Evolutionary conservation across 164 flowering plant species (phyloP).

Genomic region (Berberis thunbergii): DNA sequence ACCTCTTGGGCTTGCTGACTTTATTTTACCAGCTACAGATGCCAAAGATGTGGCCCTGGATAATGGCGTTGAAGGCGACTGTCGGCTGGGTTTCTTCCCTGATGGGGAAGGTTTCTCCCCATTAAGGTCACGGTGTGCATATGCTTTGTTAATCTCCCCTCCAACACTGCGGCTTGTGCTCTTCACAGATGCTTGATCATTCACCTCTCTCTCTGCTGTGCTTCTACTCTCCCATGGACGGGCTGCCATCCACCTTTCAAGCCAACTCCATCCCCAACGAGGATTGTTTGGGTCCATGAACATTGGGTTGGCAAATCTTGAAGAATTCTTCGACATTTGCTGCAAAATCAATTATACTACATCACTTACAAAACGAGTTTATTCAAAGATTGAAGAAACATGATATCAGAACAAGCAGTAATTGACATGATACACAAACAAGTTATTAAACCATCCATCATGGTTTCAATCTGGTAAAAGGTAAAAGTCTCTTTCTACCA

Average conservation of each 20-base stretch:
- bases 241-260: constrained; percentile 76
- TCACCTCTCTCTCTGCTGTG: constrained; percentile 28
- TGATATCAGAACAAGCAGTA: too few species aligned
- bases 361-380: too few species aligned
- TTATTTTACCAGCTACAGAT: constrained; percentile 21
- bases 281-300: constrained; percentile 66
- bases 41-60: constrained; percentile 29
- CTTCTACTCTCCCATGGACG: constrained; percentile 64
- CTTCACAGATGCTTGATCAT: constrained; percentile 38
- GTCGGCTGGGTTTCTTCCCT: constrained; percentile 23
- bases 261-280: constrained; percentile 85
- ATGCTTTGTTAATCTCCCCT: constrained; percentile 35
- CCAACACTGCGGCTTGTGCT: constrained; percentile 35
- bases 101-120: constrained; percentile 38
- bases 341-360: constrained; percentile 9
- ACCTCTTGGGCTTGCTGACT: constrained; percentile 30
- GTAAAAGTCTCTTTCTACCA: too few species aligned
- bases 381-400: too few species aligned
- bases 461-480: too few species aligned
- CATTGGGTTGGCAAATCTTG: constrained; percentile 38
- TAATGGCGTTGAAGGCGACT: constrained; percentile 52
- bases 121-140: constrained; percentile 32
- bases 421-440: too few species aligned
- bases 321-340: constrained; percentile 39
- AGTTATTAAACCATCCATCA: too few species aligned